These are phyloP conservation scores for Lumnitzera littorea DNA, from an alignment of 345 rosid genomes.

Conservation along the genomic window DNA sequence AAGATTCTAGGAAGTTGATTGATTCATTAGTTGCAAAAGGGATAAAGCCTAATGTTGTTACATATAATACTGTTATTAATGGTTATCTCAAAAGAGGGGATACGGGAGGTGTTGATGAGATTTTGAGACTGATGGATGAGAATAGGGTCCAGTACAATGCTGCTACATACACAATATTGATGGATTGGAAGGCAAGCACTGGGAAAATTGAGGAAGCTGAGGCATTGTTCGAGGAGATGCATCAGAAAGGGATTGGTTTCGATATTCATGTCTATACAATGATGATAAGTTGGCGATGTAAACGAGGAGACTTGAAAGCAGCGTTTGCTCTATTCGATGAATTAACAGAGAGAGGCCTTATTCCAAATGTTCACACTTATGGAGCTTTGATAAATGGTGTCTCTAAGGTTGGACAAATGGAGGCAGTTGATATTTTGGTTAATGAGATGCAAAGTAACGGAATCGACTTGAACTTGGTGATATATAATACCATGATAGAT, in stretches of 20 bases:
- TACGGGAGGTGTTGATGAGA: conserved; percentile 31
- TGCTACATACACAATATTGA: conserved; percentile 57
- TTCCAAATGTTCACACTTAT: conserved; percentile 52
- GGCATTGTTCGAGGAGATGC: conserved; percentile 70
- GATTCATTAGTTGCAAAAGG: conserved; percentile 38
- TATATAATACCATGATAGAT: conserved; percentile 58
- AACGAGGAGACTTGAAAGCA: conserved; percentile 45
- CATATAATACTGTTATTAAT: conserved; percentile 63
- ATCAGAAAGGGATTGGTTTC: conserved; percentile 36
- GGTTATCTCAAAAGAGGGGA: conserved; percentile 50
- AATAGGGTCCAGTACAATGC: conserved; percentile 40
- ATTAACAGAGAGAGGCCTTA: conserved; percentile 44
- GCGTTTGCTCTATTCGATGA: conserved; percentile 78
- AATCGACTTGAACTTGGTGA: conserved; percentile 39
- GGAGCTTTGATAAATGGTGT: conserved; percentile 74
- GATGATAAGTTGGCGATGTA: conserved; percentile 44
- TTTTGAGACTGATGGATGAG: conserved; percentile 57
- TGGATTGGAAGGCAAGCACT: conserved; percentile 25
- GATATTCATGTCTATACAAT: conserved; percentile 59
- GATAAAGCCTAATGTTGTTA: conserved; percentile 49
- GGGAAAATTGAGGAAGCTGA: conserved; percentile 47
- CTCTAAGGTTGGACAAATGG: conserved; percentile 71
- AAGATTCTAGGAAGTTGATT: conserved; percentile 43
- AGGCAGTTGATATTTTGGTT: conserved; percentile 58
- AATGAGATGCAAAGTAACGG: conserved; percentile 69